Base-by-base conservation (phyloP, 768 basidiomycete genomes). In the Naganishia kalamii region DNA sequence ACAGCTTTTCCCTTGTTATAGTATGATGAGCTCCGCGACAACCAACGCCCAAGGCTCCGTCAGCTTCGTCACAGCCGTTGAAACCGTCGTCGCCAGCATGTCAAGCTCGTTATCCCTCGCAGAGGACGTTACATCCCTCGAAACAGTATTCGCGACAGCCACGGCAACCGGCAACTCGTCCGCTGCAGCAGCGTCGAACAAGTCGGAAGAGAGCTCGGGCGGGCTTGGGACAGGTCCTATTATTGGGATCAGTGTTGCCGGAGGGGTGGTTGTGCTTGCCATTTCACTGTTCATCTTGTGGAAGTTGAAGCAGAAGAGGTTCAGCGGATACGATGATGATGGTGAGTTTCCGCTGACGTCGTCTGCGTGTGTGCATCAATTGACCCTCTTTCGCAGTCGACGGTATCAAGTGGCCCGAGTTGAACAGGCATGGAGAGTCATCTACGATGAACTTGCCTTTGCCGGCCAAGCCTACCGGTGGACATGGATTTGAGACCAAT, bases 391-490 rank as follows among this genome's bases (percentile, higher is more conserved):
- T 40, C 3, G 8, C 40, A 65, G 64, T 33, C 23, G 76, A 77
- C 46, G 76, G 70, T 35, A 77, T 77, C 67, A 63, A 74, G 60
- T 77, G 76, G 75, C 76, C 76, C 25, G 76, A 77, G 51, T 69
- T 77, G 17, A 76, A 77, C 63, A 64, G 71, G 57, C 76, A 77
- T 63, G 76, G 76, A 21, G 75, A 77, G 50, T 62, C 60, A 5
- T 71, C 73, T 0, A 65, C 68, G 37, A 70, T 70, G n/a, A 70
- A 73, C 41, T 70, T 74, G 60, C 74, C 76, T 27, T 63, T 77
- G 6, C 76, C 76, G 4, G 76, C 75, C 6, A 62, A 73, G 47
- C 66, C 70, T 30, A 77, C 76, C 8, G 76, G 76, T 19, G 68
- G 75, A 52, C 75, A 77, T 51, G 76, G 76, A 2, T 70, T 77